These are phyloP conservation scores for Mycocentrospora acerina DNA, from an alignment of 2,329 filamentous ascomycete genomes.

Conservation along the genomic window DNA sequence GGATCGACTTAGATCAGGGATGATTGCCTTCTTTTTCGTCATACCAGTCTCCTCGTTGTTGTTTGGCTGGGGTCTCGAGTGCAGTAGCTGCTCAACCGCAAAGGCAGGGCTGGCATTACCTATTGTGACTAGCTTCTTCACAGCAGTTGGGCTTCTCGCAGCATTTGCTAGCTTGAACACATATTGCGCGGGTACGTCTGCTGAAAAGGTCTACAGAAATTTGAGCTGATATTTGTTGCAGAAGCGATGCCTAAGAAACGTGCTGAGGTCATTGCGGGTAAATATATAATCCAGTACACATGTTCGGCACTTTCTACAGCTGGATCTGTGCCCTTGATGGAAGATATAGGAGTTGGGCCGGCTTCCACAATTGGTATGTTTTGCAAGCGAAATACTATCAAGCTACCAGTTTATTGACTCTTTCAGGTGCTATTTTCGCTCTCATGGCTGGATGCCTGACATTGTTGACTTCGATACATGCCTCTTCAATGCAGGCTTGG, in stretches of 20 bases:
- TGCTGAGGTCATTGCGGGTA: constrained; percentile 29
- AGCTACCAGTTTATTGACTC: background rate
- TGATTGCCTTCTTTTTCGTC: constrained; percentile 33
- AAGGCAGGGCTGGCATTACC: constrained; percentile 36
- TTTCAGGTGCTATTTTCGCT: constrained; percentile 8
- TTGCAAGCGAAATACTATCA: background rate
- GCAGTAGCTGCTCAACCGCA: constrained; percentile 23
- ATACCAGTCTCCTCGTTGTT: constrained; percentile 36
- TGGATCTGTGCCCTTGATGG: constrained; percentile 28
- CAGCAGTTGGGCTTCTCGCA: constrained; percentile 41
- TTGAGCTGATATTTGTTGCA: constrained; percentile 2
- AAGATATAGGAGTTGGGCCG: constrained; percentile 28
- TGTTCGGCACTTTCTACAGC: constrained; percentile 26
- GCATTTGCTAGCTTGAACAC: constrained; percentile 46
- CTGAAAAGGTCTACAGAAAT: no score
- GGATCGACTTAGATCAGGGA: constrained; percentile 20
- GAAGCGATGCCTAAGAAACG: constrained; percentile 27
- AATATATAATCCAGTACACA: constrained; percentile 37
- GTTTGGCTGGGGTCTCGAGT: constrained; percentile 42
- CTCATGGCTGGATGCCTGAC: constrained; percentile 13
- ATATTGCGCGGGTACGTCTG: constrained; percentile 41
- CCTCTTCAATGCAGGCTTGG: constrained; percentile 15
- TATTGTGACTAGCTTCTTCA: constrained; percentile 35
- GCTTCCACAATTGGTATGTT: constrained; percentile 15
- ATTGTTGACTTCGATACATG: constrained; percentile 11